A percentile compares a stretch with the other conserved stretches of the same genome.
Evolutionary conservation across 495 filamentous ascomycete species (phyloP).

Genomic region (Aspergillus kassunensis): DNA sequence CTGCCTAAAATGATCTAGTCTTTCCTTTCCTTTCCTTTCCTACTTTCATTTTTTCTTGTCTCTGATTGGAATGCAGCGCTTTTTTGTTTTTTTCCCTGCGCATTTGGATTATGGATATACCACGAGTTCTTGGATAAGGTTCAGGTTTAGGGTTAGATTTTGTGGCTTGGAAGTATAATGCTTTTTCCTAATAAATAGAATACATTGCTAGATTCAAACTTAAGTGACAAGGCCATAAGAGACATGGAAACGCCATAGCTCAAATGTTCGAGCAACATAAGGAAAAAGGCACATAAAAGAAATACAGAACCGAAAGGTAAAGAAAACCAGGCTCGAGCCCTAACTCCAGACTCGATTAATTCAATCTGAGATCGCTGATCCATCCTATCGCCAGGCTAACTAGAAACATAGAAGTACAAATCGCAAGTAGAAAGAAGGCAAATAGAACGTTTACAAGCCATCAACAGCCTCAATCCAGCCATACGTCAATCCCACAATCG

Average conservation of each 20-base stretch:
- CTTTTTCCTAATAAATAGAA: not conserved
- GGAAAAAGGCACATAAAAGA: not conserved
- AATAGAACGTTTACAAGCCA: constrained; percentile 26
- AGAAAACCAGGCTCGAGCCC: not conserved
- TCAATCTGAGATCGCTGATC: not conserved
- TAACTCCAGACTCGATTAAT: not conserved
- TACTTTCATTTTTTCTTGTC: constrained; percentile 1
- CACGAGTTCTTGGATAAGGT: not conserved
- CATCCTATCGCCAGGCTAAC: constrained; percentile 1
- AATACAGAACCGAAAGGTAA: not conserved
- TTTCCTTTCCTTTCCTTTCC: constrained; percentile 1
- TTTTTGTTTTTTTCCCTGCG: not conserved
- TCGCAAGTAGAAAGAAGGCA: constrained; percentile 3
- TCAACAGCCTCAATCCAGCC: constrained; percentile 56
- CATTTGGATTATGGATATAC: not conserved
- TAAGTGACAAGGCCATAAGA: no score
- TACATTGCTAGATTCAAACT: no score
- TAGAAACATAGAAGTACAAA: no score
- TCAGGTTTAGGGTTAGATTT: not conserved
- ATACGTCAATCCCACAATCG: constrained; percentile 56
- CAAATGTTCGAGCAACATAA: no score
- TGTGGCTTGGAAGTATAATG: not conserved
- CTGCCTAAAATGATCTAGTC: not conserved
- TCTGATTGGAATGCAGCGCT: no score
- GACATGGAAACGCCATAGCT: no score